Conservation (phyloP, 441 rosid genomes). For the Euphorbia schlechtendalii region DNA sequence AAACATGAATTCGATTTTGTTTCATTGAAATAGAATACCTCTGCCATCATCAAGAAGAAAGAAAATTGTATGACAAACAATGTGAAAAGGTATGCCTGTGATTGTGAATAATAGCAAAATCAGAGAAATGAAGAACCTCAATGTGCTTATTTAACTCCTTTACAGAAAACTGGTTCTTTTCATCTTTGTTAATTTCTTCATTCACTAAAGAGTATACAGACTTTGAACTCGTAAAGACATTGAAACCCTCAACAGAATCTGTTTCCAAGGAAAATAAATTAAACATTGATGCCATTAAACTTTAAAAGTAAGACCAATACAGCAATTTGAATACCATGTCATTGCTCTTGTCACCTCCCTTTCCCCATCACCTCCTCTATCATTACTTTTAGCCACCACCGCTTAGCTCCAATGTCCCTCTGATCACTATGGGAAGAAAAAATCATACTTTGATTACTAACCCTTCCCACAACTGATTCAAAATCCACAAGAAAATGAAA, state of each 20-base stretch:
- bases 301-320: neutral
- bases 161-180: conserved; percentile 24
- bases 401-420: no score
- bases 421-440: no score
- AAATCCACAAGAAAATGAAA: no score
- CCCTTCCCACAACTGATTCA: no score
- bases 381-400: no score
- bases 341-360: no score
- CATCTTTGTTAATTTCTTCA: conserved; percentile 25
- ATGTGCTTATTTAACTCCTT: conserved; percentile 50
- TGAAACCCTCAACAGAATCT: conserved; percentile 69
- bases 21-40: conserved; percentile 60
- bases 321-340: neutral
- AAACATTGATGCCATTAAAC: neutral
- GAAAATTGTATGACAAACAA: neutral
- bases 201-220: conserved; percentile 14
- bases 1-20: conserved; percentile 63
- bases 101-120: neutral
- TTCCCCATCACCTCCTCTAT: no score
- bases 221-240: conserved; percentile 60
- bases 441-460: no score
- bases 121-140: conserved; percentile 45
- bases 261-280: conserved; percentile 11
- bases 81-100: no score
- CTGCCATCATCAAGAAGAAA: conserved; percentile 31